Conservation (phyloP, 257 asterid species). For the Lycium ferocissimum region DNA sequence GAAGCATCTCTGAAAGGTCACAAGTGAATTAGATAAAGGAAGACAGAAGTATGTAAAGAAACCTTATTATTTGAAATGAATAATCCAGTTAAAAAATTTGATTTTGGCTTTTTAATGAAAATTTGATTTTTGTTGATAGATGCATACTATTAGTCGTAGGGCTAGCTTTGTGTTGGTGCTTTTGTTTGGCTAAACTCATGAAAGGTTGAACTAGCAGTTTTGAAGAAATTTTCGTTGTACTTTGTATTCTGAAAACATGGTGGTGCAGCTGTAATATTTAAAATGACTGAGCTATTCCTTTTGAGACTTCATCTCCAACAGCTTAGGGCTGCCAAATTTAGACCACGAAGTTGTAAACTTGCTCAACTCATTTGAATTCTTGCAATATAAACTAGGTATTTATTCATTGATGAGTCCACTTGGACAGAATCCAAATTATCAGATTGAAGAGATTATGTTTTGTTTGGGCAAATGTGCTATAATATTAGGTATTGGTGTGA, state of each 20-base stretch:
- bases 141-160: too few relatives aligned
- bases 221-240: too few relatives aligned
- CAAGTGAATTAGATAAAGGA: too few relatives aligned
- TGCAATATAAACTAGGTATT: neutral
- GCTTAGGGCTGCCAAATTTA: neutral
- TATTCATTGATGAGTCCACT: neutral
- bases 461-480: neutral
- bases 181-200: too few relatives aligned
- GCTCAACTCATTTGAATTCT: neutral
- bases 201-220: too few relatives aligned
- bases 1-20: too few relatives aligned
- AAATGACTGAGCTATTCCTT: neutral
- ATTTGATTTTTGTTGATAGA: neutral
- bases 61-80: too few relatives aligned
- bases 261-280: neutral
- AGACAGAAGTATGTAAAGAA: too few relatives aligned
- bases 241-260: neutral
- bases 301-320: neutral
- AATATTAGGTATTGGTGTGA: neutral
- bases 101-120: neutral
- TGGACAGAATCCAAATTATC: neutral
- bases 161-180: neutral
- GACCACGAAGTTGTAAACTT: neutral
- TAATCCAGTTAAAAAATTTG: neutral
- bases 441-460: neutral